Evolutionary conservation across 179 eudicot species (phyloP), one percentile per base, ranked within the genome.

Genomic region (Gypsophila paniculata): DNA sequence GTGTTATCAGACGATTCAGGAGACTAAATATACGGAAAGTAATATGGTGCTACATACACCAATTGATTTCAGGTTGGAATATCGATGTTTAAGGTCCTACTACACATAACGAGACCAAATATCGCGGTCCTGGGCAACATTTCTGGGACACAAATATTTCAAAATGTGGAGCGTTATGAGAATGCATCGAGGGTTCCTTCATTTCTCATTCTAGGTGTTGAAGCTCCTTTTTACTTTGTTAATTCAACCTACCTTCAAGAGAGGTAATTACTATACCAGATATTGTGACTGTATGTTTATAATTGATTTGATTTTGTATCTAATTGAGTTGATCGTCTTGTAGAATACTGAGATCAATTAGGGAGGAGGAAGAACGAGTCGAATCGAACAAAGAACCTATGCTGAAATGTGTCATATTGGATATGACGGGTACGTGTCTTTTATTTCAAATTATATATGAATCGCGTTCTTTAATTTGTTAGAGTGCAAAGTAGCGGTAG

Each of bases 91-190:
- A 85, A 83, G 80, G 53, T 91, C 18, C 80, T 91, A 17, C 64
- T 91, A 60, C 96, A 91, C 75, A 82, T 90, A 69, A 88, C 90
- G 0, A 90, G 98, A 74, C 96, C 96, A 32, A 88, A 90, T 72
- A 83, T 87, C 3, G 81, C 77, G 68, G 63, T 79, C 49, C 39
- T 92, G 60, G 98, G 98, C 1, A 90, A 88, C 76, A 85, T 92
- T 48, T 80, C 91, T 0, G 92, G 93, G 4, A 80, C 97, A 5
- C 83, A 90, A 32, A 86, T 92, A 70, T 92, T 79, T 54, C 89
- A 90, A n/a, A 72, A 82, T 74, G 48, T 88, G 62, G 77, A 78
- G 22, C 93, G 90, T 23, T 92, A 92, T 79, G 85, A 79, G 59
- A 89, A 86, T 39, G 94, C 96, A 29, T 70, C 72, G 2, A 75